Evolutionary conservation across 331 rosid genomes (phyloP), one percentile per base, ranked within the genome.

Genomic region (Malus hybrid): DNA sequence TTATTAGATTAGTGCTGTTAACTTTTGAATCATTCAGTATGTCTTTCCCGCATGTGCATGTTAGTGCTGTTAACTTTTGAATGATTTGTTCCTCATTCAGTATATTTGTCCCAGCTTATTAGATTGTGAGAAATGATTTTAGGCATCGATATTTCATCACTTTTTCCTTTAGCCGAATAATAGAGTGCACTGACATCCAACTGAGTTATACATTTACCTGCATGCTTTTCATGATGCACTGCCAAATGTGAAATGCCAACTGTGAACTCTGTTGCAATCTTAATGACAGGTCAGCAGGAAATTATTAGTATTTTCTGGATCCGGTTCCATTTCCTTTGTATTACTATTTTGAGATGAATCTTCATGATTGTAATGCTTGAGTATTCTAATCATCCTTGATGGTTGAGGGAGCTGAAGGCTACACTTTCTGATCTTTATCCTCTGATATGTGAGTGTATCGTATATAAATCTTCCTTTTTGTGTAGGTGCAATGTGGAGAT

Each of bases 401-500:
- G 52, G 12, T 24, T 10, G 29, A 52, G 57, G 8, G 22, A 26
- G 14, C 44, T 26, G 28, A 68, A 42, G 61, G 18, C 15, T 30
- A 28, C 68, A 28, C 46, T 42, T 28, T 55, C 34, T 67, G 20
- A 42, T 80, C 18, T 22, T 48, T 12, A 30, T 67, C 19, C 64
- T n/a, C 50, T 20, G 32, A 14, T 39, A 10, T 10, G 66, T 65
- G 30, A 6, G 29, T 42, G 18, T 46, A 44, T 76, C 42, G 10
- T 72, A 26, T 69, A 73, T 74, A 32, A 71, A 63, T 48, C 61
- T 39, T 65, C 50, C 30, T 75, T 70, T 53, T 68, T 78, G 50
- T 82, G 63, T 67, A 95, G 99, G 99, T 90, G 77, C 99, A 92
- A 89, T 95, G 99, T 75, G 99, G 97, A 53, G 99, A 95, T 75